Base-by-base conservation (phyloP, 2,329 filamentous ascomycete species). In the Bipolaris zeicola region DNA sequence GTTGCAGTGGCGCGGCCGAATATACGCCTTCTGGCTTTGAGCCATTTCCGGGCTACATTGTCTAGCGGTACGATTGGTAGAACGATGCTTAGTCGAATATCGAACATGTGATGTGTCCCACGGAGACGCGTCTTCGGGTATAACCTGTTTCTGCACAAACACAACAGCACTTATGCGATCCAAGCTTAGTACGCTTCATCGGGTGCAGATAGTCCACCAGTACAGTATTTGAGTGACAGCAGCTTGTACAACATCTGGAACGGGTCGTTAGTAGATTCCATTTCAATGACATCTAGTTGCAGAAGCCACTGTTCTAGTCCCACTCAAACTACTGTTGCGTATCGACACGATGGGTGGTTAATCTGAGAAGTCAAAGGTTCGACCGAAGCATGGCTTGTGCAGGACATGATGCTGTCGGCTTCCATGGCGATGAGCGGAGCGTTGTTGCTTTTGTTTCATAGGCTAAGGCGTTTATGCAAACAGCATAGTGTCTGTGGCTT, bases 341-440 rank as follows among this genome's bases (percentile, higher is more conserved):
- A 69, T 1, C 75, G 59, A 33, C 73, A 13, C 18, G 13, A 36
- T 47, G 24, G 6, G 26, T 38, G 42, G 22, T 24, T 24, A 13
- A 20, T 39, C 14, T 26, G 24, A n/a, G 18, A 38, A 24, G 13
- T 14, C 33, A 11, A 18, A 18, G 37, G 33, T 31, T 13, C 16
- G 37, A 1, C 13, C 20, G 24, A 22, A 28, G 31, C 24, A 38
- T 22, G 2, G 5, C 18, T 39, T 39, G 24, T 5, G 31, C n/a
- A 38, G 26, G 22, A 22, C 71, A 73, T 73, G 77, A 51, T 72
- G 71, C 22, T 69, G 63, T 14, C 77, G 72, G 36, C 68, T 72
- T 1, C 74, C 75, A 22, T 72, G 71, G 20, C 76, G 76, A 8
- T 7, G 72, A 68, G 3, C 63, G 28, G 10, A 31, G 60, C 38